phyloP scores from a whole-genome alignment of 106 monocot species.

The Acorus gramineus region DNA sequence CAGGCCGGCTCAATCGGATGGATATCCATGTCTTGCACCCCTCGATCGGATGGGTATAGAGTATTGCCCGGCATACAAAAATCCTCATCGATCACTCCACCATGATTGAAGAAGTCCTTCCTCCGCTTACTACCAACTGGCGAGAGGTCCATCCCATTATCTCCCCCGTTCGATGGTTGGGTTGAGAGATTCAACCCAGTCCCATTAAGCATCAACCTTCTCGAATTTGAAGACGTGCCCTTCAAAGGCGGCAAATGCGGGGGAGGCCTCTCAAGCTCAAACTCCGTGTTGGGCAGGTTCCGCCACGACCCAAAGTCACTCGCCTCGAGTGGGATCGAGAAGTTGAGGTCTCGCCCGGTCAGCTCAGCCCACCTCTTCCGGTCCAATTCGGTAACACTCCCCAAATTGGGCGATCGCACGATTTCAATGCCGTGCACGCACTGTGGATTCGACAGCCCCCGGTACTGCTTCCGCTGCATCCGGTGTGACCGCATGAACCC shows the following conservation, averaged over 20 bases:
- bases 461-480: constrained; percentile 29
- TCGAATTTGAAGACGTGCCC: background rate
- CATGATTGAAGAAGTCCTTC: constrained; percentile 15
- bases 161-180: constrained; percentile 6
- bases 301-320: constrained; percentile 27
- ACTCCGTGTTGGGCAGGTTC: constrained; percentile 23
- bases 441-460: constrained; percentile 28
- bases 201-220: constrained; percentile 4
- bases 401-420: constrained; percentile 16
- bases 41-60: too few relatives aligned
- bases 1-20: constrained; percentile 16
- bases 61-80: background rate
- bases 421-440: constrained; percentile 26
- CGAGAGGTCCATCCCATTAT: constrained; percentile 17
- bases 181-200: constrained; percentile 15
- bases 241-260: background rate
- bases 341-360: constrained; percentile 18
- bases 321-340: constrained; percentile 21
- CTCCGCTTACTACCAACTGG: constrained; percentile 9
- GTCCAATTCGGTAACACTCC: constrained; percentile 3
- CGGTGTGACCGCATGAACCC: constrained; percentile 23
- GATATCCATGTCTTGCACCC: constrained; percentile 8
- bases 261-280: constrained; percentile 22
- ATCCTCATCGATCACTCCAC: constrained; percentile 14
- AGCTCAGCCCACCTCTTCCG: constrained; percentile 27